phyloP scores from a whole-genome alignment of 1,139 yeast species.

The Arxiozyma heterogenica region DNA sequence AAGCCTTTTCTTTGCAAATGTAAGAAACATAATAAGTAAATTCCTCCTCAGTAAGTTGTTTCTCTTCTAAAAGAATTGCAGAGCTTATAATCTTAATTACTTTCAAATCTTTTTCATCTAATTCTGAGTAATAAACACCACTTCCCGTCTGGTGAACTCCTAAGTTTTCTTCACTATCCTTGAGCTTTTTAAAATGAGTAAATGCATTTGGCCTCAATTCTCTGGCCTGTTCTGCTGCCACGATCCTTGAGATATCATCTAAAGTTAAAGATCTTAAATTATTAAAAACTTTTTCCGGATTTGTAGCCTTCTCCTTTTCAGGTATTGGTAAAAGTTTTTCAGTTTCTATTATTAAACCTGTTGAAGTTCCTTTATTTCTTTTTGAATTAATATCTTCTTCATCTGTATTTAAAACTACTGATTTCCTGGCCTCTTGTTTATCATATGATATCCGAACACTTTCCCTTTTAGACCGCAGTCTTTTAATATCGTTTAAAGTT shows the following conservation, averaged over 20 bases:
- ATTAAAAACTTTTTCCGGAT: constrained; percentile 51
- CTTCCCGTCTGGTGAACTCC: constrained; percentile 19
- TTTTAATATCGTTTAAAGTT: constrained; percentile 68
- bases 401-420: constrained; percentile 41
- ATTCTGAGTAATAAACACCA: constrained; percentile 61
- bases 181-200: constrained; percentile 28
- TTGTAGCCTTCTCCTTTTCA: not conserved
- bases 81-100: constrained; percentile 56
- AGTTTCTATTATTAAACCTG: constrained; percentile 24
- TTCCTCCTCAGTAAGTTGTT: constrained; percentile 10
- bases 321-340: constrained; percentile 11
- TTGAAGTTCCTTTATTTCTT: constrained; percentile 1
- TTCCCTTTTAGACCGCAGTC: constrained; percentile 67
- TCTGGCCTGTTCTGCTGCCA: constrained; percentile 93
- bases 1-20: constrained; percentile 10
- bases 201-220: constrained; percentile 51
- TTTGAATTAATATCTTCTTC: constrained; percentile 23
- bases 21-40: constrained; percentile 13
- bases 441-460: constrained; percentile 54
- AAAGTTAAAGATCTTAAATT: constrained; percentile 81
- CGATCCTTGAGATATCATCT: constrained; percentile 94
- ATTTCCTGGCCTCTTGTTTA: constrained; percentile 49
- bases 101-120: constrained; percentile 42
- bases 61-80: constrained; percentile 18
- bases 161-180: constrained; percentile 23